Evolutionary conservation across 2,329 filamentous ascomycete genomes (phyloP).

Genomic region (Knoxdaviesia capensis): DNA sequence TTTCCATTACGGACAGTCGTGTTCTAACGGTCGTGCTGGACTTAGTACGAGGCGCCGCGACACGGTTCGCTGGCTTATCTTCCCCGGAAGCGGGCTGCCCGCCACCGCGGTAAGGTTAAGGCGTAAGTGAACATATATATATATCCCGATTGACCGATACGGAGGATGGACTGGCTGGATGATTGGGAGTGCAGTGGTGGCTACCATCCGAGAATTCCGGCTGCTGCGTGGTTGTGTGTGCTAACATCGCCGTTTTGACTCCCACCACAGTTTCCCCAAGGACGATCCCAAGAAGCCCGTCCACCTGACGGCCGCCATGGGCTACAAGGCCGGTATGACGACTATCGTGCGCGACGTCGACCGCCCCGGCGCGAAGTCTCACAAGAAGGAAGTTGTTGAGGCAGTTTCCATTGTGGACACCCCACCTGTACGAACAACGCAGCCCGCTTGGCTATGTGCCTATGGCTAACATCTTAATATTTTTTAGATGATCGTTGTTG

Average conservation of each 20-base stretch:
- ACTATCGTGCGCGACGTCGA: conserved; percentile 98
- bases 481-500: conserved; percentile 92
- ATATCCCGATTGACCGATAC: too few species aligned
- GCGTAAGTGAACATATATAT: conserved; percentile 59
- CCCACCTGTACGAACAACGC: conserved; percentile 82
- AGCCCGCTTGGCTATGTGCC: conserved; percentile 60
- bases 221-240: too few species aligned
- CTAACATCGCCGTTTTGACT: conserved; percentile 1
- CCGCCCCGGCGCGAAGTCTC: conserved; percentile 94
- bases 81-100: conserved; percentile 78
- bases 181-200: too few species aligned
- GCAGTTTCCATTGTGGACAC: conserved; percentile 77
- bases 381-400: conserved; percentile 97
- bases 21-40: conserved; percentile 1
- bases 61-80: conserved; percentile 85
- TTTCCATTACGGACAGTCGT: not conserved
- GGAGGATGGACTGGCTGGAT: too few species aligned
- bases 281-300: conserved; percentile 99
- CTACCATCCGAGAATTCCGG: too few species aligned
- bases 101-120: conserved; percentile 96
- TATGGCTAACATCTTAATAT: conserved; percentile 44
- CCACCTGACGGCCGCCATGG: conserved; percentile 94
- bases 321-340: conserved; percentile 99
- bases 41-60: conserved; percentile 60
- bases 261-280: conserved; percentile 72